A percentile compares a stretch with the other conserved stretches of the same genome.
These are phyloP conservation scores for Lagerstroemia speciosa DNA, from an alignment of 345 rosid genomes.

Conservation along the genomic window DNA sequence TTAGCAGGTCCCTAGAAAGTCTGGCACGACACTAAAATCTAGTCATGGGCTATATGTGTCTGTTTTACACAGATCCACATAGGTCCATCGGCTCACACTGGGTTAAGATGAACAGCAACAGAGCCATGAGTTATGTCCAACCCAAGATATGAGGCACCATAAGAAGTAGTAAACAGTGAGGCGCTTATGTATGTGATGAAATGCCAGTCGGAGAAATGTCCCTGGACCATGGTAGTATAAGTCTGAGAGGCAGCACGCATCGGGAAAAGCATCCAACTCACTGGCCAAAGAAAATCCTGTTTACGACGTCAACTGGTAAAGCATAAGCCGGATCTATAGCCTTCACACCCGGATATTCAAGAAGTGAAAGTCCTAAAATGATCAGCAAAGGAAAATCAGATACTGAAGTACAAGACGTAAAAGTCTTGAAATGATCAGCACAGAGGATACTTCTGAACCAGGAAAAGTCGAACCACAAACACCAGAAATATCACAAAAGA, in stretches of 20 bases:
- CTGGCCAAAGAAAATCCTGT: conserved; percentile 33
- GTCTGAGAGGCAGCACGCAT: background rate
- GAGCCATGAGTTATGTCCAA: no score
- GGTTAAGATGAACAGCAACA: background rate
- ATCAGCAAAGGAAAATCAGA: conserved; percentile 19
- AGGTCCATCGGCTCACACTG: background rate
- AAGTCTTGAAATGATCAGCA: conserved; percentile 42
- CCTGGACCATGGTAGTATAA: background rate
- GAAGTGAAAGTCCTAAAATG: conserved; percentile 71
- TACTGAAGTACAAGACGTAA: conserved; percentile 77
- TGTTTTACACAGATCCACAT: no score
- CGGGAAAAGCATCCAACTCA: background rate
- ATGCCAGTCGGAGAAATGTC: background rate
- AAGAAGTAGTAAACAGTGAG: background rate
- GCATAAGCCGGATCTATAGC: conserved; percentile 53
- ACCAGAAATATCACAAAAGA: no score
- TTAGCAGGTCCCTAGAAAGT: background rate
- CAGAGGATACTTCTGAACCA: background rate
- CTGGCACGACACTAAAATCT: background rate
- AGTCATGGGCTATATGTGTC: background rate
- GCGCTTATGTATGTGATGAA: background rate
- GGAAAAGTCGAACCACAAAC: background rate
- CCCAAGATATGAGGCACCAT: background rate
- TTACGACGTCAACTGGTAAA: conserved; percentile 69
- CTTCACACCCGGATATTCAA: conserved; percentile 76